phyloP scores from a whole-genome alignment of 2,329 filamentous ascomycete species.

The Grosmannia serpens region DNA sequence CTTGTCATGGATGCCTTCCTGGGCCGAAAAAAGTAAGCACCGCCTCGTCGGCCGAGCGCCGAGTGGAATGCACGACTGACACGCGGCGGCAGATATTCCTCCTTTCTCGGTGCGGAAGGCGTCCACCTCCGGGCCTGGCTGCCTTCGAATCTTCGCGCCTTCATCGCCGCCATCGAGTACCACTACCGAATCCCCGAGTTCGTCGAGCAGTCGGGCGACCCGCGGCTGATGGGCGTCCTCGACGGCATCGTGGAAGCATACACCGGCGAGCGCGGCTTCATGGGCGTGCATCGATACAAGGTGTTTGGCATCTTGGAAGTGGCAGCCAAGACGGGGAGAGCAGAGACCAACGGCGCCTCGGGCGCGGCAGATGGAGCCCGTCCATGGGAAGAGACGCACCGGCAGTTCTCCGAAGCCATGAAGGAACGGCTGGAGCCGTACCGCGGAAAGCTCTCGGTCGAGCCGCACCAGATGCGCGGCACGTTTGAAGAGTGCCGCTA shows the following conservation, averaged over 20 bases:
- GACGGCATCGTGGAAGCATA: constrained; percentile 45
- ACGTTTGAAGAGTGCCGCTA: constrained; percentile 44
- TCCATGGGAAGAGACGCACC: constrained; percentile 39
- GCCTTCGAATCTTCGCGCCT: constrained; percentile 40
- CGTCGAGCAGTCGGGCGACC: constrained; percentile 36
- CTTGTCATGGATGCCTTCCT: constrained; percentile 44
- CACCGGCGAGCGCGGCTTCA: constrained; percentile 42
- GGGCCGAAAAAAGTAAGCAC: constrained; percentile 37
- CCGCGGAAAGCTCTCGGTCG: constrained; percentile 31
- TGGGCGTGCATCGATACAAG: constrained; percentile 46
- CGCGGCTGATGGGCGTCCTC: constrained; percentile 37
- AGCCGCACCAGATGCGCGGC: constrained; percentile 42
- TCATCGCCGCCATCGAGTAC: constrained; percentile 43
- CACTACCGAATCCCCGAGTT: constrained; percentile 43
- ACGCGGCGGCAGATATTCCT: no score
- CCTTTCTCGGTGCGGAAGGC: constrained; percentile 39
- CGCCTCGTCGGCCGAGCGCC: no score
- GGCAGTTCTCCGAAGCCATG: constrained; percentile 40
- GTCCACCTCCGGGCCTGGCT: constrained; percentile 41
- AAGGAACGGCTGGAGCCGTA: constrained; percentile 40
- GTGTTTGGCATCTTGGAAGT: constrained; percentile 44
- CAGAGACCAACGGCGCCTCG: constrained; percentile 39
- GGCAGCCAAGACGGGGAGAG: constrained; percentile 39
- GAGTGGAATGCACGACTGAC: no score
- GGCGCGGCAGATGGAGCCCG: constrained; percentile 29